These are phyloP conservation scores for Sporothrix inflata DNA, from an alignment of 2,329 filamentous ascomycete genomes.

Conservation along the genomic window DNA sequence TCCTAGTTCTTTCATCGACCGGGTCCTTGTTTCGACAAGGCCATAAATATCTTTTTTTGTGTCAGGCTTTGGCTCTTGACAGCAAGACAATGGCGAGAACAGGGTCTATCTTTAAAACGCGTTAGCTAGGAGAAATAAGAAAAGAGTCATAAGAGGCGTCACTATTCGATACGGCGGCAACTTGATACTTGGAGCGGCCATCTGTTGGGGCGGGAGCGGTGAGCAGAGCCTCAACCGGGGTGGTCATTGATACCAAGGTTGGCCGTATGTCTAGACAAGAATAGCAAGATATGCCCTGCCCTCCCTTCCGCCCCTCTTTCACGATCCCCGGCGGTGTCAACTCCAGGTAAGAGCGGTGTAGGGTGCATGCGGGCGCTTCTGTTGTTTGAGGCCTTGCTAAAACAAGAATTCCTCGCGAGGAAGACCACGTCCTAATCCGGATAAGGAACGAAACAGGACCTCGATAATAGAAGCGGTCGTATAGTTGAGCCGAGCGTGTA, in stretches of 20 bases:
- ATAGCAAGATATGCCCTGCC: background rate
- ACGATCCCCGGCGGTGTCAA: background rate
- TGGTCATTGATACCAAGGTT: background rate
- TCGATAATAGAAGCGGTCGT: background rate
- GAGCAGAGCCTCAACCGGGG: constrained; percentile 6
- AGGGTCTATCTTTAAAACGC: background rate
- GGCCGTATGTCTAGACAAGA: background rate
- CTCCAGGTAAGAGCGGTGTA: background rate
- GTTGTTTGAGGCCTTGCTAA: background rate
- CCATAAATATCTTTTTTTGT: background rate
- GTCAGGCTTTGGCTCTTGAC: background rate
- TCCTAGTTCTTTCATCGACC: background rate
- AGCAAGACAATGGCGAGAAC: constrained; percentile 8
- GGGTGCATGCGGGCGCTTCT: background rate
- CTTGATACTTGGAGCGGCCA: background rate
- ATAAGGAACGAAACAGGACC: background rate
- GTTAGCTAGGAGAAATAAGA: background rate
- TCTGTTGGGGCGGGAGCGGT: background rate
- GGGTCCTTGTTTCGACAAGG: background rate
- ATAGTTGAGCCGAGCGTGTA: background rate
- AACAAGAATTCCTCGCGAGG: background rate
- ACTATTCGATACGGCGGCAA: background rate
- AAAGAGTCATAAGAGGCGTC: background rate
- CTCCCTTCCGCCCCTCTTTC: background rate
- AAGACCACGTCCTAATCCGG: background rate